These are phyloP conservation scores for Sphagnum magellanicum DNA, from an alignment of 228 moss, liverwort and hornwort genomes.

Conservation along the genomic window DNA sequence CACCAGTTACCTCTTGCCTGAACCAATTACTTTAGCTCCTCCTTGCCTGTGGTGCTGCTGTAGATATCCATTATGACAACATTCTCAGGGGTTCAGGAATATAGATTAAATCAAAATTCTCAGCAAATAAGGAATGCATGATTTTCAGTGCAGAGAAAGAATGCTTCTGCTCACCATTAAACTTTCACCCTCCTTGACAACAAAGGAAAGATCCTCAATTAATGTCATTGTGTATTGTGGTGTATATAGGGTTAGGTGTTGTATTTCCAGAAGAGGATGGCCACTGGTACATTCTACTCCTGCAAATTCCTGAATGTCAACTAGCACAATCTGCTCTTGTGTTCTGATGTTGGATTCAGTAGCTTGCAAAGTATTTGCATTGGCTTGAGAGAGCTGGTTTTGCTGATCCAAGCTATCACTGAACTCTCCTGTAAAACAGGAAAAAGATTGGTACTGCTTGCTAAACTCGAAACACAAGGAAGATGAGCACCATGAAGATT, in stretches of 20 bases:
- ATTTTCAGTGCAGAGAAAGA: background rate
- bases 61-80: background rate
- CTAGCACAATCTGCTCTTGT: constrained; percentile 33
- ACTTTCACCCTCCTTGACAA: constrained; percentile 61
- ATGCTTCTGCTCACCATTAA: constrained; percentile 50
- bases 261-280: constrained; percentile 57
- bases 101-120: background rate
- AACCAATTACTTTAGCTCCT: too few relatives aligned
- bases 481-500: constrained; percentile 2
- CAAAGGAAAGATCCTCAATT: constrained; percentile 64
- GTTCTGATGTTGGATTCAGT: constrained; percentile 6
- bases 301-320: constrained; percentile 31
- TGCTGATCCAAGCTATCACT: constrained; percentile 66
- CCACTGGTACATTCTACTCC: constrained; percentile 5
- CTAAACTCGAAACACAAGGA: background rate
- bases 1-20: too few relatives aligned
- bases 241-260: constrained; percentile 64
- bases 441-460: background rate
- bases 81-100: too few relatives aligned
- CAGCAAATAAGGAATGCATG: too few relatives aligned
- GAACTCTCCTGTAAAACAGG: constrained; percentile 61
- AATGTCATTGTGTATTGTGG: constrained; percentile 71
- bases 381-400: constrained; percentile 41
- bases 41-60: background rate
- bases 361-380: constrained; percentile 18